Conservation (phyloP, 1,139 yeast genomes). For the Scheffersomyces segobiensis region DNA sequence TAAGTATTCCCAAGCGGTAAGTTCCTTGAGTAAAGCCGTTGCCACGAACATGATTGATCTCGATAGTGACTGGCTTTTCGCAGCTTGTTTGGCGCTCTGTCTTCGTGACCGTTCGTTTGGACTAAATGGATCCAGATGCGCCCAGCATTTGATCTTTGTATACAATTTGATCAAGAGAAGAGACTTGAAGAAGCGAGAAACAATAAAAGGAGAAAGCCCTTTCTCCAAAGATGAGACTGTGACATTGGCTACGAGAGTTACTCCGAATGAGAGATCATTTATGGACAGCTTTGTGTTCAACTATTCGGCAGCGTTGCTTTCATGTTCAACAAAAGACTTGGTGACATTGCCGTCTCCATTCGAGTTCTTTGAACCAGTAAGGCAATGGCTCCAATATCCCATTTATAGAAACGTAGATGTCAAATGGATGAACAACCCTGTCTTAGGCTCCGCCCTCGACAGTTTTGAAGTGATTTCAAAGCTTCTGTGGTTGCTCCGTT, state of each 20-base stretch:
- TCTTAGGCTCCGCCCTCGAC: conserved; percentile 14
- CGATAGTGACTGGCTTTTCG: conserved; percentile 31
- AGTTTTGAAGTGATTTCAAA: conserved; percentile 39
- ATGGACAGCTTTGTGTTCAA: conserved; percentile 39
- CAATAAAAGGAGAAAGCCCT: conserved; percentile 17
- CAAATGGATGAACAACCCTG: conserved; percentile 17
- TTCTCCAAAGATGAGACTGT: not conserved
- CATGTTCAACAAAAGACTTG: conserved; percentile 22
- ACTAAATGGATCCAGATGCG: conserved; percentile 25
- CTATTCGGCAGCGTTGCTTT: conserved; percentile 29
- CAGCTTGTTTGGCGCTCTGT: conserved; percentile 35
- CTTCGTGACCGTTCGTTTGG: conserved; percentile 31
- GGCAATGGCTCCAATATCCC: conserved; percentile 27
- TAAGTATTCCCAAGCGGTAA: conserved; percentile 22
- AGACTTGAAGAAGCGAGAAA: conserved; percentile 3
- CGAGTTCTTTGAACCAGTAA: conserved; percentile 27
- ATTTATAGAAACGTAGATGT: conserved; percentile 22
- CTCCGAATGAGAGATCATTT: conserved; percentile 30
- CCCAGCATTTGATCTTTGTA: conserved; percentile 22
- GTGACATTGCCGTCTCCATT: conserved; percentile 35
- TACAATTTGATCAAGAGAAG: conserved; percentile 14
- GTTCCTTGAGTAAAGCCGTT: conserved; percentile 7
- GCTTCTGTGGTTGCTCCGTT: conserved; percentile 36
- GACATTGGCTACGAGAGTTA: conserved; percentile 5
- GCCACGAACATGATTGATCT: conserved; percentile 10